A percentile compares a stretch with the other conserved stretches of the same genome.
Evolutionary conservation across 1,284 basidiomycete species (phyloP).

Genomic region (Sanguinoderma infundibulare): DNA sequence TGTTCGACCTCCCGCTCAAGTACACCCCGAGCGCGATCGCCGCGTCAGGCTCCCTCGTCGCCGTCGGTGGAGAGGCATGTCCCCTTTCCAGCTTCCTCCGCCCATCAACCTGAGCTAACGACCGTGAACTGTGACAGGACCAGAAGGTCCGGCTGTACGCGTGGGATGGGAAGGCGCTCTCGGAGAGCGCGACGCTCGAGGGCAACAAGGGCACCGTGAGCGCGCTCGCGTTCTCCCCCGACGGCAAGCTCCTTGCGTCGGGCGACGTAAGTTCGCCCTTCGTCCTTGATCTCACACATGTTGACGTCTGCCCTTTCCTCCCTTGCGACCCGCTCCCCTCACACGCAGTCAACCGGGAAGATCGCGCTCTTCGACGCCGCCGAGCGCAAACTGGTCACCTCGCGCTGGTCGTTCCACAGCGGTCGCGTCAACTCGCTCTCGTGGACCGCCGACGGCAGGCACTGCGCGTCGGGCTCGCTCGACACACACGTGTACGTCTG

Average conservation of each 20-base stretch:
- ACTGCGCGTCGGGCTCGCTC: slow-evolving; percentile 86
- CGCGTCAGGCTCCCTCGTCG: slow-evolving; percentile 56
- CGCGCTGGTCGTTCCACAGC: slow-evolving; percentile 89
- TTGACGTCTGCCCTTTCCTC: background rate
- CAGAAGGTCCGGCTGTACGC: slow-evolving; percentile 74
- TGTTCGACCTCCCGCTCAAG: slow-evolving; percentile 57
- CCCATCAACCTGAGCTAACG: background rate
- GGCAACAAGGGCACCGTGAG: slow-evolving; percentile 77
- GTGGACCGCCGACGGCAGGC: slow-evolving; percentile 77
- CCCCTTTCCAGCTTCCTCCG: too few species aligned
- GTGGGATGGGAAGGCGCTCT: slow-evolving; percentile 68
- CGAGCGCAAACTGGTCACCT: slow-evolving; percentile 69
- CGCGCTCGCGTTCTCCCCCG: slow-evolving; percentile 81
- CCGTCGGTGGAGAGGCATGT: slow-evolving; percentile 74
- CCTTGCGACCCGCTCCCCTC: background rate
- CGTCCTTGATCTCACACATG: background rate
- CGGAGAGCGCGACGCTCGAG: slow-evolving; percentile 63
- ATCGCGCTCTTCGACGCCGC: slow-evolving; percentile 79
- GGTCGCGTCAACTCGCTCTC: slow-evolving; percentile 81
- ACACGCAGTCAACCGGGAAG: slow-evolving; percentile 70
- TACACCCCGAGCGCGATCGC: slow-evolving; percentile 65
- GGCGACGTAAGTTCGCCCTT: slow-evolving; percentile 68
- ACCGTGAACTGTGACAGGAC: slow-evolving; percentile 64
- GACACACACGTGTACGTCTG: slow-evolving; percentile 95
- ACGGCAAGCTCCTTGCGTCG: slow-evolving; percentile 76